These are phyloP conservation scores for Kandelia obovata DNA, from an alignment of 345 rosid species.

Conservation along the genomic window DNA sequence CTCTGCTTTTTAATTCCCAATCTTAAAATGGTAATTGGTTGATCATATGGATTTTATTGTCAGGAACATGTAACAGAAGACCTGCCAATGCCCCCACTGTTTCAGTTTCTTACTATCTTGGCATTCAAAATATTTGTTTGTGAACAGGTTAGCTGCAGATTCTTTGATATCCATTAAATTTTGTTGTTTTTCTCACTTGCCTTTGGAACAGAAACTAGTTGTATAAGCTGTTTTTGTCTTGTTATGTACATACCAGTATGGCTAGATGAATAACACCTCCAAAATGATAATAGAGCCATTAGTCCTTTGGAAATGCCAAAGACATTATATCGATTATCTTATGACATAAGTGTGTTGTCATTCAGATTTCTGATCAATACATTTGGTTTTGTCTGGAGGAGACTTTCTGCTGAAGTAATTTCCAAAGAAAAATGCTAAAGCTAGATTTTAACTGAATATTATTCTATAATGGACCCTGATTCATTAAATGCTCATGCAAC, in stretches of 20 bases:
- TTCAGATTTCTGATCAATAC: no score
- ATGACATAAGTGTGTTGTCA: no score
- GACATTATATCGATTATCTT: no score
- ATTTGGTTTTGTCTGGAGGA: not conserved
- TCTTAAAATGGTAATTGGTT: not conserved
- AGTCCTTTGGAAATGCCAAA: not conserved
- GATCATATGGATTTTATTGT: constrained; percentile 21
- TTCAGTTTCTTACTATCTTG: constrained; percentile 79
- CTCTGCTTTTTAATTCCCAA: not conserved
- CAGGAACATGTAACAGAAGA: constrained; percentile 73
- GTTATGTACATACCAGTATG: not conserved
- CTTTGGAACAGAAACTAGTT: not conserved
- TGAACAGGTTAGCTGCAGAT: constrained; percentile 57
- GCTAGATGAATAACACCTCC: not conserved
- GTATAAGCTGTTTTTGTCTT: not conserved
- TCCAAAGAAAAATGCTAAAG: not conserved
- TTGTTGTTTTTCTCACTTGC: not conserved
- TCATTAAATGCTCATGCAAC: not conserved
- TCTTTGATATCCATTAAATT: constrained; percentile 2
- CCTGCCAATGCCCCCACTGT: constrained; percentile 90
- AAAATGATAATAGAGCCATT: not conserved
- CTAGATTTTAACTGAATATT: no score
- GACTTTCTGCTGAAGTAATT: not conserved
- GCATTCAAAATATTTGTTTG: constrained; percentile 73
- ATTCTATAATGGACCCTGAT: not conserved